phyloP scores from a whole-genome alignment of 2,329 filamentous ascomycete species.

The Ophiostoma quercus region DNA sequence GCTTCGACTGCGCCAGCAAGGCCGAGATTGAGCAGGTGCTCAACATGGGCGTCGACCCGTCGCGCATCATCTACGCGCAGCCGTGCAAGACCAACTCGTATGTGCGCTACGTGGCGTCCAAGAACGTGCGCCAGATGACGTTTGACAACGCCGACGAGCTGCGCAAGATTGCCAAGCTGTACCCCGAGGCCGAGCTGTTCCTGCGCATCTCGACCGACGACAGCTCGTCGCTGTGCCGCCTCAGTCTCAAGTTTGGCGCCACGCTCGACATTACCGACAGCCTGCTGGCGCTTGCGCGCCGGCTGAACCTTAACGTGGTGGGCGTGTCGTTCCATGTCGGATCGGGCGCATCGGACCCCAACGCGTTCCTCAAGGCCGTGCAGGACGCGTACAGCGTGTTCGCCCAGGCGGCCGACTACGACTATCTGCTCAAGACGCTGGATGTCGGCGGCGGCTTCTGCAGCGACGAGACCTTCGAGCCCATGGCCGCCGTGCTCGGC shows the following conservation, averaged over 20 bases:
- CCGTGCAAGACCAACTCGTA: conserved; percentile 99
- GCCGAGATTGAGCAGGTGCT: conserved; percentile 91
- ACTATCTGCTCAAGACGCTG: conserved; percentile 77
- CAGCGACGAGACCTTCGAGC: conserved; percentile 76
- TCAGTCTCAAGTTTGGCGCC: conserved; percentile 97
- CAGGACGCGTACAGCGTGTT: conserved; percentile 85
- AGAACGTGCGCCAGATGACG: conserved; percentile 94
- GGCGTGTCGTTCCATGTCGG: conserved; percentile 98
- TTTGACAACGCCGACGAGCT: conserved; percentile 98
- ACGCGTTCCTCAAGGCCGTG: conserved; percentile 85
- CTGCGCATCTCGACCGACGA: conserved; percentile 95
- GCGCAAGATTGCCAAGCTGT: conserved; percentile 93
- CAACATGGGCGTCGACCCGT: conserved; percentile 72
- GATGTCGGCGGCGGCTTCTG: conserved; percentile 94
- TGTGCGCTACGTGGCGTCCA: conserved; percentile 77
- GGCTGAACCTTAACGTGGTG: conserved; percentile 82
- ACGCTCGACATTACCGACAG: conserved; percentile 73
- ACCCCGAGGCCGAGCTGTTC: conserved; percentile 82
- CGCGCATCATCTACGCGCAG: conserved; percentile 96
- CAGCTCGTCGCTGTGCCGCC: conserved; percentile 83
- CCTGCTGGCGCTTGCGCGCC: conserved; percentile 72
- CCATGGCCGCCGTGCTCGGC: conserved; percentile 76
- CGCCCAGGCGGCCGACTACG: conserved; percentile 70
- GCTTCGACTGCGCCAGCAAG: conserved; percentile 98
- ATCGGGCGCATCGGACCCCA: conserved; percentile 90